These are phyloP conservation scores for Alternaria conjuncta DNA, from an alignment of 2,329 filamentous ascomycete species.

Conservation along the genomic window DNA sequence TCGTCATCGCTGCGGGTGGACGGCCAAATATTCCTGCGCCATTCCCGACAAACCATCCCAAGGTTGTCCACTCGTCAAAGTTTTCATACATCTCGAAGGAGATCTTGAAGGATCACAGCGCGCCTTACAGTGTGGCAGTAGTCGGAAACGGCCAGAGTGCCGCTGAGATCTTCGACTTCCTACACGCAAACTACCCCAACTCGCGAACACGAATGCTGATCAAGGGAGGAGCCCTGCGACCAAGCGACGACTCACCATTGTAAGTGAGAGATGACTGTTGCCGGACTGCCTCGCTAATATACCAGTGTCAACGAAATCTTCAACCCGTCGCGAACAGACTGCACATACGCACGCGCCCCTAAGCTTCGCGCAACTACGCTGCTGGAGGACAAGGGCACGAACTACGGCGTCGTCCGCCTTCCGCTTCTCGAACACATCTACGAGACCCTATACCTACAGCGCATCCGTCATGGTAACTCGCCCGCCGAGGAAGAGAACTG, in stretches of 20 bases:
- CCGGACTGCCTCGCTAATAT: constrained; percentile 32
- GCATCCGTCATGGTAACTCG: constrained; percentile 66
- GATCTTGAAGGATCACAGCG: constrained; percentile 63
- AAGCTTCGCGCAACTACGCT: constrained; percentile 67
- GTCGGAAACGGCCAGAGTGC: constrained; percentile 91
- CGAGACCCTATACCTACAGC: constrained; percentile 85
- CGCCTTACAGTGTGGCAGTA: constrained; percentile 77
- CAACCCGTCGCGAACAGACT: constrained; percentile 83
- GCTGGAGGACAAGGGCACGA: constrained; percentile 78
- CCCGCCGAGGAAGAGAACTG: constrained; percentile 69
- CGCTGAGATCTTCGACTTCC: constrained; percentile 92
- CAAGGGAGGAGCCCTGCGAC: constrained; percentile 80
- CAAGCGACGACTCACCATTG: constrained; percentile 96
- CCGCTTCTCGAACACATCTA: constrained; percentile 89
- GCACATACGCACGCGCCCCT: constrained; percentile 72
- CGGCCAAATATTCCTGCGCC: constrained; percentile 72
- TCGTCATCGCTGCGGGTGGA: constrained; percentile 73
- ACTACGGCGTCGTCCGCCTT: constrained; percentile 94
- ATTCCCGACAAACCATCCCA: constrained; percentile 72
- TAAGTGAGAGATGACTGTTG: constrained; percentile 56
- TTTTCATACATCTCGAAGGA: constrained; percentile 72
- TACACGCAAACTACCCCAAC: constrained; percentile 83
- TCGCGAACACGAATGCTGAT: constrained; percentile 79
- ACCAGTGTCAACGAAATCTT: constrained; percentile 91
- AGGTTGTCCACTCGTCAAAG: constrained; percentile 86